These are phyloP conservation scores for Metschnikowia peoriensis DNA, from an alignment of 805 yeast species.

Conservation along the genomic window DNA sequence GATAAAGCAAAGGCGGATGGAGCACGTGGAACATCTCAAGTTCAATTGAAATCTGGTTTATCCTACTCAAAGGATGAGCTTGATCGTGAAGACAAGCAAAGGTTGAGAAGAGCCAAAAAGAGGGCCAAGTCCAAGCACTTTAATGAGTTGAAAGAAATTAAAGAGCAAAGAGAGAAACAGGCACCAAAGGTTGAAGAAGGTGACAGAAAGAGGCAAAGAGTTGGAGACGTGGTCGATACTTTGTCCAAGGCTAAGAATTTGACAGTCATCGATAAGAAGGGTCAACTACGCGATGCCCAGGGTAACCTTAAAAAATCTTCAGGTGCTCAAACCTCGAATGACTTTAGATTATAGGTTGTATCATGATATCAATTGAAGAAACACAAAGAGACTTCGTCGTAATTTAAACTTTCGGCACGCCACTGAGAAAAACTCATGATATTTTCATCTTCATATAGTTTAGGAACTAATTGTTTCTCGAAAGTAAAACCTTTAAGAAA, in stretches of 20 bases:
- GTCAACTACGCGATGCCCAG: slow-evolving; percentile 68
- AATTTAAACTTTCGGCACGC: neutral
- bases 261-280: slow-evolving; percentile 73
- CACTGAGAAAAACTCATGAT: too few species aligned
- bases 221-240: slow-evolving; percentile 65
- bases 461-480: too few species aligned
- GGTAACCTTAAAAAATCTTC: slow-evolving; percentile 60
- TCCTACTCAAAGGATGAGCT: slow-evolving; percentile 80
- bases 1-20: slow-evolving; percentile 31
- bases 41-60: slow-evolving; percentile 71
- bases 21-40: slow-evolving; percentile 46
- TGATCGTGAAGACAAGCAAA: slow-evolving; percentile 79
- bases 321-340: slow-evolving; percentile 28
- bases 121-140: slow-evolving; percentile 66
- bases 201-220: slow-evolving; percentile 50
- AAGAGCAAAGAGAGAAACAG: slow-evolving; percentile 29
- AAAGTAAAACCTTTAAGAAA: too few species aligned
- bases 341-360: slow-evolving; percentile 20
- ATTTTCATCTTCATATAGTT: too few species aligned
- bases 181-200: slow-evolving; percentile 15
- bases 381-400: neutral
- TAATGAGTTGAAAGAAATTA: slow-evolving; percentile 32
- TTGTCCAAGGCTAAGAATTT: slow-evolving; percentile 71
- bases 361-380: neutral
- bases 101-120: slow-evolving; percentile 83